Percentiles rank a stretch among this genome's conserved stretches.
phyloP scores from a whole-genome alignment of 495 filamentous ascomycete species.

The Podospora australis region DNA sequence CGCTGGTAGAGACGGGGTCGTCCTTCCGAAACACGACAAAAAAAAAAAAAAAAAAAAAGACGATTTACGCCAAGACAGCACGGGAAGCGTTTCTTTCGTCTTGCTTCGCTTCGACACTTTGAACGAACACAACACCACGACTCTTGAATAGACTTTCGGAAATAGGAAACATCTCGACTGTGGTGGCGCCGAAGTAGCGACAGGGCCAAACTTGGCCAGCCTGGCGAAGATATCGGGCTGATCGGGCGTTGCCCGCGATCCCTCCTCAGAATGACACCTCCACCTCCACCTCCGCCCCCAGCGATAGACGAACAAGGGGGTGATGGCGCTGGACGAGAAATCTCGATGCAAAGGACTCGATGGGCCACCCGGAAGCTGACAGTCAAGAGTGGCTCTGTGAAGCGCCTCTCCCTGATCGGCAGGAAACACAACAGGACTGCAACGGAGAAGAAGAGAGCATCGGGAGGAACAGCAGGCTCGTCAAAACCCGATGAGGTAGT shows the following conservation, averaged over 20 bases:
- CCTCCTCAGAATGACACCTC: constrained; percentile 36
- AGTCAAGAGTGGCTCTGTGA: constrained; percentile 64
- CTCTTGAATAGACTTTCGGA: too few species aligned
- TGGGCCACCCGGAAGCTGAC: constrained; percentile 88
- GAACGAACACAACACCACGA: too few species aligned
- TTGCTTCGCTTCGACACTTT: too few species aligned
- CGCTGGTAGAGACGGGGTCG: too few species aligned
- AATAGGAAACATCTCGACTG: too few species aligned
- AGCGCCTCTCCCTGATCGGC: constrained; percentile 78
- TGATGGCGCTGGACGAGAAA: constrained; percentile 39
- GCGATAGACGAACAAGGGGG: constrained; percentile 36
- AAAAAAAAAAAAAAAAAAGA: too few species aligned
- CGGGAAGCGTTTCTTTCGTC: too few species aligned
- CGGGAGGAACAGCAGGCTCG: constrained; percentile 41
- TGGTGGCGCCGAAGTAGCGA: constrained; percentile 21
- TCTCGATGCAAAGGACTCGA: constrained; percentile 56
- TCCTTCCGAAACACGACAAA: constrained; percentile 1
- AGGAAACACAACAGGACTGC: constrained; percentile 60
- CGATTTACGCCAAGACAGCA: not conserved
- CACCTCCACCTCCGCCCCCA: too few species aligned
- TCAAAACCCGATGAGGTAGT: constrained; percentile 36
- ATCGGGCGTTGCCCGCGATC: constrained; percentile 48
- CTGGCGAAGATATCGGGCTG: constrained; percentile 40
- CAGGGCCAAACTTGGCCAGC: constrained; percentile 31
- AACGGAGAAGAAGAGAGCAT: constrained; percentile 70